Evolutionary conservation across 2,329 filamentous ascomycete species (phyloP), one percentile per base, ranked within the genome.

Genomic region (Ilyonectria mors-panacis): DNA sequence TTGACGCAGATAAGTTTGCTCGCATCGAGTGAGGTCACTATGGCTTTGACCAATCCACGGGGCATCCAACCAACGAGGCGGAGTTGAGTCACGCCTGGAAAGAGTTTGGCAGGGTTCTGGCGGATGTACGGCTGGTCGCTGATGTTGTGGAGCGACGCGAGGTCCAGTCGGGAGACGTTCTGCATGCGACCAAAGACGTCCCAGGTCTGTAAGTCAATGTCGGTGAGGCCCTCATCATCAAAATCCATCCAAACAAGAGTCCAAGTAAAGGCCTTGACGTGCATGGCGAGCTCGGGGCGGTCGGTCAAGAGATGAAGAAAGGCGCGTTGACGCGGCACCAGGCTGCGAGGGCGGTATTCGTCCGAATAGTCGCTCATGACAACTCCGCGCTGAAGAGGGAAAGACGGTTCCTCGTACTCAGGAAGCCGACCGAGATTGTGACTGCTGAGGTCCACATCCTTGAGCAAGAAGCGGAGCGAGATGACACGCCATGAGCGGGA

Each of bases 1-100:
- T 45, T 33, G 13, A 57, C 19, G 21, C 5, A 44, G 26, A 35
- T 17, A 45, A 57, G 35, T 13, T 45, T 33, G 15, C 13, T 57
- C 2, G 37, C 23, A 45, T 57, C 39, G 4, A 57, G 37, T 21
- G 54, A 57, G 15, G 37, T 45, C 9, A 57, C 37, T 45, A 57
- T 57, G 19, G 54, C 37, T 33, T 19, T 57, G 4, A 57, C 42
- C 12, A 57, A 21, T 3, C 54, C 39, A 30, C 54, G 54, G 21
- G 44, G 37, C 54, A 57, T 57, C 54, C 54, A 57, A 33, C 54
- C 54, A 30, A 57, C 26, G 8, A 57, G 37, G 5, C 54, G 37
- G 10, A 57, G 54, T 19, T 57, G 37, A 19, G 54, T 57, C 9
- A 57, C 37, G 13, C 35, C 54, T 2, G 54, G 54, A 19, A 57